Base-by-base conservation (phyloP, 345 rosid genomes). In the Corchorus olitorius region DNA sequence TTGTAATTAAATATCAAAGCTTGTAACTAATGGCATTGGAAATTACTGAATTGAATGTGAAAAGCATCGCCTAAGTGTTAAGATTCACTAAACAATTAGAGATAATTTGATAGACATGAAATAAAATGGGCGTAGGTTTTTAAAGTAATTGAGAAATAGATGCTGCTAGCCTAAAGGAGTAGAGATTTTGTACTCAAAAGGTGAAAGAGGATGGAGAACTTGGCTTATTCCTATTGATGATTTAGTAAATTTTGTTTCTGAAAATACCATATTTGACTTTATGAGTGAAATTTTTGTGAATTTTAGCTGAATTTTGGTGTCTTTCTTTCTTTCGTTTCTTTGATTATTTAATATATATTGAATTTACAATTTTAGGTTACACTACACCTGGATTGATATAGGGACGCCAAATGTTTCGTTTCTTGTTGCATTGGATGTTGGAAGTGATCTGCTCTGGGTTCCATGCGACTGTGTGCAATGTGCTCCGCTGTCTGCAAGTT, bases 381-480 rank as follows among this genome's bases (percentile, higher is more conserved):
- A 93, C 73, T 93, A 92, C 77, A 84, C 88, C 43, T 92, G 95
- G 98, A 87, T 93, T 65, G 93, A 93, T 54, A 84, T 93, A 19
- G 98, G 98, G 77, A 89, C 93, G 2, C 97, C 95, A 4, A 89
- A 67, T 56, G 91, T 88, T 46, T 87, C 98, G 43, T 93, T 90
- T 84, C 92, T 94, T 46, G 95, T 94, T 76, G 98, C 97, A 12
- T 77, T 94, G 86, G 98, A 94, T 76, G 79, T 86, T 0, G 97
- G 97, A 46, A 90, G 98, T 72, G 95, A 93, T 83, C 87, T 92
- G 10, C 88, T 94, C 66, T 94, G 98, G 97, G 80, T 94, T 81
- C 97, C 98, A 20, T 94, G 98, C 75, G 88, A 94, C 70, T 94
- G 98, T 72, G 73, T 88, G 48, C 94, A 88, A 76, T 94, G 98